phyloP scores from a whole-genome alignment of 768 basidiomycete species.

The Dentipellis sp. region DNA sequence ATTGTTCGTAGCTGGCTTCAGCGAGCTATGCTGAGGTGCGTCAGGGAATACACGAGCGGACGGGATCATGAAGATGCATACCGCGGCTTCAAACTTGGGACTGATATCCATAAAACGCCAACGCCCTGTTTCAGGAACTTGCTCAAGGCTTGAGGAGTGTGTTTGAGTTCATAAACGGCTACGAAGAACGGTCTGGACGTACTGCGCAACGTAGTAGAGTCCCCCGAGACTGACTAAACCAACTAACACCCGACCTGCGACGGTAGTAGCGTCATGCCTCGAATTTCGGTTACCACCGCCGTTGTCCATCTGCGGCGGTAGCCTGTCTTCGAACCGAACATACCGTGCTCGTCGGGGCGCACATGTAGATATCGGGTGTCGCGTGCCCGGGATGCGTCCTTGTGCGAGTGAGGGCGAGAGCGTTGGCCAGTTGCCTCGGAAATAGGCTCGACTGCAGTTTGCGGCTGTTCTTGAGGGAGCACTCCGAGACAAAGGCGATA shows the following conservation, averaged over 20 bases:
- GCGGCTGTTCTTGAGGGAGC: too few species aligned
- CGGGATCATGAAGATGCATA: conserved; percentile 19
- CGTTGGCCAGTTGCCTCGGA: too few species aligned
- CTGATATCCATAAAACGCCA: conserved; percentile 83
- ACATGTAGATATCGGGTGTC: too few species aligned
- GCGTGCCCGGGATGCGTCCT: too few species aligned
- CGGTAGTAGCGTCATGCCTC: not conserved
- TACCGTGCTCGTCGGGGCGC: not conserved
- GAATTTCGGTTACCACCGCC: not conserved
- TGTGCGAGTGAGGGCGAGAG: too few species aligned
- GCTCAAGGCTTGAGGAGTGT: conserved; percentile 53
- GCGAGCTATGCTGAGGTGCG: conserved; percentile 28
- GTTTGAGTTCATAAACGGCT: not conserved
- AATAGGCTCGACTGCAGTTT: too few species aligned
- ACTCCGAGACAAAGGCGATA: too few species aligned
- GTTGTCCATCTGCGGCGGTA: not conserved
- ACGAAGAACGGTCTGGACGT: not conserved
- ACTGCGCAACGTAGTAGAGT: not conserved
- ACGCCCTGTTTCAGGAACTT: conserved; percentile 78
- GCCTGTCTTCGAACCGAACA: not conserved
- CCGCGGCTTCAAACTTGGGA: conserved; percentile 45
- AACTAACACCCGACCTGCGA: too few species aligned
- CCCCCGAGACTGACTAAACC: not conserved
- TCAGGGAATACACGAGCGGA: not conserved
- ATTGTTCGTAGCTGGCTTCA: conserved; percentile 30